Evolutionary conservation across 1,284 basidiomycete species (phyloP), one percentile per base, ranked within the genome.

Genomic region (Boletus mariae): DNA sequence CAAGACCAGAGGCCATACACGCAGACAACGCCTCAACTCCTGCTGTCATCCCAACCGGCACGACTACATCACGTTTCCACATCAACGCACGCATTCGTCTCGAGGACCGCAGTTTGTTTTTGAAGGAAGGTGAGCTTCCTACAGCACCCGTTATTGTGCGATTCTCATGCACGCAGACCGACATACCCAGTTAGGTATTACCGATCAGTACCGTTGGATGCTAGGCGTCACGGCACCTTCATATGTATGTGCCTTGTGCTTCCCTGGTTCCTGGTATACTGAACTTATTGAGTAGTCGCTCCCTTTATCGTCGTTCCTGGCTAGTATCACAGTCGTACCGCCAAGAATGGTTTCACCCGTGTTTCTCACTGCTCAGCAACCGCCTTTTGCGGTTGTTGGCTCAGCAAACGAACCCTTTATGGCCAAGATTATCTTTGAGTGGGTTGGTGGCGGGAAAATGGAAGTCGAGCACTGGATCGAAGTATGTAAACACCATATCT

Each of bases 401-500:
- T 78, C 78, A 6, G 75, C 84, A 3, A 73, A 79, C 46, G 70
- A 73, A 53, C 79, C 86, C 0, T 90, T 90, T 57, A 75, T 88
- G 34, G 85, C 85, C 2, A 77, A 74, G 35, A 64, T 90, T 26
- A 77, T 79, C 35, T 69, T 90, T 31, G 66, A 74, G 42, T 88
- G 76, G 76, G 70, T 66, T 11, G 75, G 75, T 5, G 58, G 62
- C 8, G 65, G 70, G 47, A 80, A 76, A 58, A 72, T 72, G 54
- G 74, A 76, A 42, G 63, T 88, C 15, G 84, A 90, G 31, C 87
- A 90, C 60, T 90, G 87, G 87, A 80, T 90, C 17, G 84, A 88
- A 66, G 87, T 87, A 57, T 50, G 78, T 71, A 31, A 44, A 37
- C 15, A 31, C 12, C 12, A 34, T 13, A 45, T 45, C 31, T 17